Base-by-base conservation (phyloP, 345 rosid genomes). In the Salix arbutifolia region DNA sequence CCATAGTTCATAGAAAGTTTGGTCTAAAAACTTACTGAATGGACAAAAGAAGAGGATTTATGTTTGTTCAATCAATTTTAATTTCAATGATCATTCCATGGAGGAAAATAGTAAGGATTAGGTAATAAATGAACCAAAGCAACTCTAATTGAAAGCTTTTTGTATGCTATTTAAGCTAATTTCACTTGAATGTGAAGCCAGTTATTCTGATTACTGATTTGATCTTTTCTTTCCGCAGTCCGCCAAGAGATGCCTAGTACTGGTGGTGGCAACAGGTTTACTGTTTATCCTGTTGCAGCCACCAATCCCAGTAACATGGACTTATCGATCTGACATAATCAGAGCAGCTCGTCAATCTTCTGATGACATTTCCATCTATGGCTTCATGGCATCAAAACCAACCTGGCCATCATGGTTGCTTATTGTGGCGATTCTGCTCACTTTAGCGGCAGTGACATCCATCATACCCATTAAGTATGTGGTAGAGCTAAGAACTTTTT, bases 361-460 rank as follows among this genome's bases (percentile, higher is more conserved):
- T 74, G 99, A 96, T 84, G 99, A 96, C 81, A 89, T 96, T 78
- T 92, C 98, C 60, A 96, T 93, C 71, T 96, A 96, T 65, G 99
- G 98, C 19, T 92, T 96, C 70, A 80, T 92, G 86, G 92, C 97
- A 69, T 86, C 95, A 73, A 94, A 92, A 84, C 99, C 99, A 38
- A 91, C 97, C n/a, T 94, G 99, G 98, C 98, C 99, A 19, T 90
- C 99, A 67, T 96, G 99, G 99, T 79, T 94, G 74, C 97, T 96
- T 66, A 94, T 96, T 53, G 72, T 84, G 71, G 92, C 97, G 77
- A 89, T 92, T 77, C 84, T 96, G 79, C 94, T 96, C 71, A 91
- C 97, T 72, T 86, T 96, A 62, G 91, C 99, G 28, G 93, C 95
- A 66, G 87, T 84, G 77, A 96, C 97, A 73, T 94, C 99, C 56